Conservation (phyloP, 2,329 filamentous ascomycete genomes). For the Xylaria multiplex region DNA sequence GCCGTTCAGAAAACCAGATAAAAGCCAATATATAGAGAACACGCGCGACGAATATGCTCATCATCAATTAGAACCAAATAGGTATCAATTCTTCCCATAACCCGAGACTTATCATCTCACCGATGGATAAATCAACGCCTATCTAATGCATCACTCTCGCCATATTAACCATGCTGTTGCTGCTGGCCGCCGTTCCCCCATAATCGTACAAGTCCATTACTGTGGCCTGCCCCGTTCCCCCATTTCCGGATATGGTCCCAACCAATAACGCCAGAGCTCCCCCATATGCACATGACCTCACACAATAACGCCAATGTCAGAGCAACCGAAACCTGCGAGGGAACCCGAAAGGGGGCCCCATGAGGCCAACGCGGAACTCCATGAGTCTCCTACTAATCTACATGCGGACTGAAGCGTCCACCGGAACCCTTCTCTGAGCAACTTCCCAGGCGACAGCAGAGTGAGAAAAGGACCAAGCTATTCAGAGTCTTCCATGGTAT, state of each 20-base stretch:
- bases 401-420: background rate
- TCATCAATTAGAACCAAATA: constrained; percentile 10
- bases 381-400: constrained; percentile 9
- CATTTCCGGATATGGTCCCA: constrained; percentile 5
- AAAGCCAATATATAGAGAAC: background rate
- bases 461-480: constrained; percentile 28
- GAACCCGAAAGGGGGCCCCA: background rate
- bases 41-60: background rate
- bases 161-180: constrained; percentile 16
- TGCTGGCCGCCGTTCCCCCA: constrained; percentile 8
- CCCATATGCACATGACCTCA: constrained; percentile 21
- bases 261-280: constrained; percentile 26
- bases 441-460: background rate
- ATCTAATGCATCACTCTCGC: constrained; percentile 43
- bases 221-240: constrained; percentile 1
- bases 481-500: constrained; percentile 50
- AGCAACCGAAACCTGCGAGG: background rate
- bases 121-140: constrained; percentile 39
- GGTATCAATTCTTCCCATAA: constrained; percentile 24
- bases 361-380: constrained; percentile 4
- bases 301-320: constrained; percentile 10
- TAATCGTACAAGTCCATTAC: constrained; percentile 32
- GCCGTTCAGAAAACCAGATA: no score
- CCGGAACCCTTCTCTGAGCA: background rate
- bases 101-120: constrained; percentile 3